Evolutionary conservation across 2,329 filamentous ascomycete species (phyloP), one percentile per base, ranked within the genome.

Genomic region (Elsinoe australis): DNA sequence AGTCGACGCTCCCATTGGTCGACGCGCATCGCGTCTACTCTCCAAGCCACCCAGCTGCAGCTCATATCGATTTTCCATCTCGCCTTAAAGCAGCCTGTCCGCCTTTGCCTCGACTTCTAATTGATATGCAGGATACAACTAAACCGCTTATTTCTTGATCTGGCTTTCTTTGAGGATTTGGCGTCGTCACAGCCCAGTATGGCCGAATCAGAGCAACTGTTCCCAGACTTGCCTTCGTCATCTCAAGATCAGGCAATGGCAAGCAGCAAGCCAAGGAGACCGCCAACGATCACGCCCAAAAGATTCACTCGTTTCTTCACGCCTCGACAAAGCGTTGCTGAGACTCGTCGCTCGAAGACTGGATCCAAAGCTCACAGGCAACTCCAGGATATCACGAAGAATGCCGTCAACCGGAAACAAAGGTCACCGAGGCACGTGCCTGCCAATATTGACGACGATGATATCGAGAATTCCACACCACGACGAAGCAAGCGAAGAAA

Each of bases 291-390:
- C 53, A 74, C 71, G 1, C 71, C 71, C 5, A 71, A 71, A 55
- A 66, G 71, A 50, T 73, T 74, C 60, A 71, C 60, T 39, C 67
- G 68, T 52, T 74, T 74, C 61, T 74, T 74, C 59, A 72, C 70
- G 9, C 71, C 71, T 8, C 62, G 69, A 38, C 57, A 53, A n/a
- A 62, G 65, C 3, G 54, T 58, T 29, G 39, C 36, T 14, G 38
- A 47, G 5, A 58, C 56, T 15, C 52, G 55, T 15, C 49, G 57
- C 38, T 53, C 53, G 21, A 55, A 51, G 12, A 55, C 58, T 34
- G 54, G 54, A 24, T 61, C 65, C 50, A 66, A 63, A 51, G 70
- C 71, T 21, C 66, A 66, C 19, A 62, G 70, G 51, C 68, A 71
- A 52, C 57, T 74, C 53, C 68, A 68, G 50, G 71, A 74, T 55